phyloP scores from a whole-genome alignment of 495 filamentous ascomycete species.

The Penicillium waksmanii region DNA sequence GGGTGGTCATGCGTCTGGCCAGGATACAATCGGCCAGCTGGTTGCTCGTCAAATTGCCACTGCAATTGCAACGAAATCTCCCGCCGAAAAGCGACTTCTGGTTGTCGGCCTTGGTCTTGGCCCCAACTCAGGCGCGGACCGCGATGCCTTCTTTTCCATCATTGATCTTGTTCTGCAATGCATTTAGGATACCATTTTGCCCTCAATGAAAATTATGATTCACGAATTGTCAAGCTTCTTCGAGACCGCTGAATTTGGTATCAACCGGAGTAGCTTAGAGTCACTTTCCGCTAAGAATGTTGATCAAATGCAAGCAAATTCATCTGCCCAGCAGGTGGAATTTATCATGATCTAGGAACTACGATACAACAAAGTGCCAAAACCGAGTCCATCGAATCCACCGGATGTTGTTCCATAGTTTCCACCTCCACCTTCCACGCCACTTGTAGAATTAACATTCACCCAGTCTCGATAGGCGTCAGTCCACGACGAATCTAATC shows the following conservation, averaged over 20 bases:
- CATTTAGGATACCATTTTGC: slow-evolving; percentile 41
- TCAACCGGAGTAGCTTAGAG: neutral
- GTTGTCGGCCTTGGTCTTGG: slow-evolving; percentile 82
- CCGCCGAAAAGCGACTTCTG: slow-evolving; percentile 76
- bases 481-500: slow-evolving; percentile 38
- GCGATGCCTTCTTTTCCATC: slow-evolving; percentile 80
- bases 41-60: slow-evolving; percentile 87
- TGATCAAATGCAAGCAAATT: neutral
- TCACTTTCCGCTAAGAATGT: neutral
- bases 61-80: slow-evolving; percentile 69
- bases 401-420: slow-evolving; percentile 38
- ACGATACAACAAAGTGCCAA: slow-evolving; percentile 39
- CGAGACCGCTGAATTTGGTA: neutral
- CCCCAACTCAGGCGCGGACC: slow-evolving; percentile 56
- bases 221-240: neutral
- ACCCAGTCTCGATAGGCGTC: slow-evolving; percentile 35
- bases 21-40: slow-evolving; percentile 84
- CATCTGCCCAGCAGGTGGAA: neutral
- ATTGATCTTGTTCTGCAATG: slow-evolving; percentile 78
- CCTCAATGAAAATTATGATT: slow-evolving; percentile 3
- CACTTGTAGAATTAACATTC: slow-evolving; percentile 23
- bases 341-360: slow-evolving; percentile 6
- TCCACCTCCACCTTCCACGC: slow-evolving; percentile 41
- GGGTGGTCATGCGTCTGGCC: slow-evolving; percentile 76
- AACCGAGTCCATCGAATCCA: slow-evolving; percentile 42